A percentile compares a stretch with the other conserved stretches of the same genome.
These are phyloP conservation scores for Acer yangbiense DNA, from an alignment of 345 rosid genomes.

Conservation along the genomic window DNA sequence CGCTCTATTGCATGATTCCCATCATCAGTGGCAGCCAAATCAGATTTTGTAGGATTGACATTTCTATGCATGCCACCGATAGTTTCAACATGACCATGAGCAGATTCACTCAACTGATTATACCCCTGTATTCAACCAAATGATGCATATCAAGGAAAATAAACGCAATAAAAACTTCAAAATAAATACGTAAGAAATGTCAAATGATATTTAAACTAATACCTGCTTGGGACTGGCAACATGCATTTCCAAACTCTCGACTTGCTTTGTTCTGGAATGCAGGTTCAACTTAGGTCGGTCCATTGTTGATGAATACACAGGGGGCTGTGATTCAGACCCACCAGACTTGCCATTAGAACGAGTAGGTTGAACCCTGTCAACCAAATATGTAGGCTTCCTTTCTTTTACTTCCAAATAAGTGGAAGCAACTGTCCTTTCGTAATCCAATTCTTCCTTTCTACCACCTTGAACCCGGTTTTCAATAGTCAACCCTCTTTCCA, in stretches of 20 bases:
- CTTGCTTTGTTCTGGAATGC: constrained; percentile 63
- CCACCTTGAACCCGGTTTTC: constrained; percentile 44
- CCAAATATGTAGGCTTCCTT: constrained; percentile 28
- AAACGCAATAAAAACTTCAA: constrained; percentile 4
- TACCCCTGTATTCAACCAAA: constrained; percentile 34
- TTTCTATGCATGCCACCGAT: constrained; percentile 33
- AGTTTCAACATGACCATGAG: constrained; percentile 30
- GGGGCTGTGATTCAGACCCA: constrained; percentile 39
- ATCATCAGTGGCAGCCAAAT: constrained; percentile 43
- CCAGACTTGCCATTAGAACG: constrained; percentile 42
- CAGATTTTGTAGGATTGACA: constrained; percentile 38
- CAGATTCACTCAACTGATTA: constrained; percentile 30
- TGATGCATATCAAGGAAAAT: constrained; percentile 20
- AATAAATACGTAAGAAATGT: not conserved
- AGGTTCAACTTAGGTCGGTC: constrained; percentile 75
- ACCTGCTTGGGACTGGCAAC: constrained; percentile 50
- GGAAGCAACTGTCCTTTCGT: constrained; percentile 34
- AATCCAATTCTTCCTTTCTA: constrained; percentile 41
- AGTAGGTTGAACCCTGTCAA: constrained; percentile 37
- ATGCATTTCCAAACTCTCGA: constrained; percentile 49
- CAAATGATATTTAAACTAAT: not conserved
- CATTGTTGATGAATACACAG: constrained; percentile 41
- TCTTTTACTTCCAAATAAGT: constrained; percentile 48
- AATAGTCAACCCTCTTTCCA: constrained; percentile 37
- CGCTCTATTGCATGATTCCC: constrained; percentile 56